These are phyloP conservation scores for Scedosporium dehoogii DNA, from an alignment of 2,329 filamentous ascomycete genomes.

Conservation along the genomic window DNA sequence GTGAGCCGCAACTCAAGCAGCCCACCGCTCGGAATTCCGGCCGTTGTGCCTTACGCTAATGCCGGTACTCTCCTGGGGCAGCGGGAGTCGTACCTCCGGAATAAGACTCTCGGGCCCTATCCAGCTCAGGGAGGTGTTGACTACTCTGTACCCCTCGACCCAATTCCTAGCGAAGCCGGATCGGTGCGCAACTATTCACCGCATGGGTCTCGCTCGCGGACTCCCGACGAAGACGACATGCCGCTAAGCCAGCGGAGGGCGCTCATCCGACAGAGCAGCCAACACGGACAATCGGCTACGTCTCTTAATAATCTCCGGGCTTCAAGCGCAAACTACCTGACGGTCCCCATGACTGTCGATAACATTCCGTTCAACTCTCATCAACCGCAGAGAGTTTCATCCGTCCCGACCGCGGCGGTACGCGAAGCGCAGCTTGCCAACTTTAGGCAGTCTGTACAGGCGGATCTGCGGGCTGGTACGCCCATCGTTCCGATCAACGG, in stretches of 20 bases:
- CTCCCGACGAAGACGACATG: slow-evolving; percentile 51
- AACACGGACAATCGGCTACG: slow-evolving; percentile 18
- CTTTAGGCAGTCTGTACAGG: slow-evolving; percentile 57
- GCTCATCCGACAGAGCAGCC: slow-evolving; percentile 45
- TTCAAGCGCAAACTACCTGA: slow-evolving; percentile 7
- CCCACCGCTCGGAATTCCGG: slow-evolving; percentile 15
- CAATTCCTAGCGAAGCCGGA: slow-evolving; percentile 29
- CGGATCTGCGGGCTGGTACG: slow-evolving; percentile 42
- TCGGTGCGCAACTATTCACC: slow-evolving; percentile 27
- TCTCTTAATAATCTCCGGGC: not conserved
- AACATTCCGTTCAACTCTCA: slow-evolving; percentile 39
- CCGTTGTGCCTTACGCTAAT: slow-evolving; percentile 37
- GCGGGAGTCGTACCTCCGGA: slow-evolving; percentile 43
- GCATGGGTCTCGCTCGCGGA: slow-evolving; percentile 13
- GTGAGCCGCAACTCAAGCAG: slow-evolving; percentile 10
- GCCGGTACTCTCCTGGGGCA: slow-evolving; percentile 47
- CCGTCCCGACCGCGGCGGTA: slow-evolving; percentile 28
- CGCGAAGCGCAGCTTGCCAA: slow-evolving; percentile 53
- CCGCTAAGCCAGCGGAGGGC: slow-evolving; percentile 59
- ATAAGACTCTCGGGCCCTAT: slow-evolving; percentile 29
- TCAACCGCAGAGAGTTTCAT: slow-evolving; percentile 39
- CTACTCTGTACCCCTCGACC: slow-evolving; percentile 10
- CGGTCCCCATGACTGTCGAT: slow-evolving; percentile 15
- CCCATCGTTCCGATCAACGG: slow-evolving; percentile 22
- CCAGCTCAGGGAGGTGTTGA: not conserved